Evolutionary conservation across 768 basidiomycete genomes (phyloP).

Genomic region (Baorangia bicolor): DNA sequence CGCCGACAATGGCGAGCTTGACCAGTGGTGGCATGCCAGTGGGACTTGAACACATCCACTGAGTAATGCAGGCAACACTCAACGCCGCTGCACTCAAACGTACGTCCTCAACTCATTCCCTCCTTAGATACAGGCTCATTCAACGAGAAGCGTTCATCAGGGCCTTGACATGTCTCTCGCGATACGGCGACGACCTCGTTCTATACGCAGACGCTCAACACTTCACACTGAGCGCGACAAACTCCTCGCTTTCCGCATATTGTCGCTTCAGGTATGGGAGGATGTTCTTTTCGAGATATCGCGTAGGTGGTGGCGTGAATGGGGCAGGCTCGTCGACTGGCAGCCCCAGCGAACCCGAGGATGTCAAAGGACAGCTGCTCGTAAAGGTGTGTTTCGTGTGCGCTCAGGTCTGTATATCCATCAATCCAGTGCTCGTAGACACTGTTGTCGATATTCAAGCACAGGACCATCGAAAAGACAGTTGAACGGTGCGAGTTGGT

Average conservation of each 20-base stretch:
- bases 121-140: conserved; percentile 23
- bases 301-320: conserved; percentile 32
- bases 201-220: conserved; percentile 62
- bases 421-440: conserved; percentile 42
- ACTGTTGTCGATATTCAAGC: conserved; percentile 71
- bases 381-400: conserved; percentile 51
- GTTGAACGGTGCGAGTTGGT: conserved; percentile 77
- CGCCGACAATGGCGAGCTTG: conserved; percentile 90
- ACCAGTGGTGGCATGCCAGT: conserved; percentile 28
- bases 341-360: conserved; percentile 35
- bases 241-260: conserved; percentile 80
- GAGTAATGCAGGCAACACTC: conserved; percentile 65
- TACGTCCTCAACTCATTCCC: conserved; percentile 21
- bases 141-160: conserved; percentile 62
- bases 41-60: neutral
- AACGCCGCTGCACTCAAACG: conserved; percentile 55
- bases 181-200: conserved; percentile 79
- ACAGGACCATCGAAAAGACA: conserved; percentile 70
- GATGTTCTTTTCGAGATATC: conserved; percentile 71
- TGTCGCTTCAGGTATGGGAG: conserved; percentile 71
- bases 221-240: conserved; percentile 69
- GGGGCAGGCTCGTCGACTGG: conserved; percentile 15
- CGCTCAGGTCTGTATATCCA: neutral
- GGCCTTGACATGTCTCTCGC: conserved; percentile 72
- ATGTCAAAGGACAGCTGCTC: conserved; percentile 65